These are phyloP conservation scores for Piper longum DNA, from an alignment of 164 flowering plant genomes.

Conservation along the genomic window DNA sequence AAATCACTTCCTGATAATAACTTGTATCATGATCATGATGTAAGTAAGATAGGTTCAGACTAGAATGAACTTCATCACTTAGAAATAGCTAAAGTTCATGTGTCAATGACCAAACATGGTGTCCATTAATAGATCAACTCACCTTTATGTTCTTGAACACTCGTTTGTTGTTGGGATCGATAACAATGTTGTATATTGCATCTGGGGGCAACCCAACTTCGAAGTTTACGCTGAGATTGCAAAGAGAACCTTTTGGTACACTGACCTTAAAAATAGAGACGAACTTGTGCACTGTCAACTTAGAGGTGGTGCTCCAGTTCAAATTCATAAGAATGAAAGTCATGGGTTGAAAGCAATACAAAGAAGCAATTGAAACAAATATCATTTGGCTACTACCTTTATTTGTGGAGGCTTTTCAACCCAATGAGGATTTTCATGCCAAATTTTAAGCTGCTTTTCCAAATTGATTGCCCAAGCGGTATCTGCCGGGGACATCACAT, in stretches of 20 bases:
- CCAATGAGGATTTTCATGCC: conserved; percentile 89
- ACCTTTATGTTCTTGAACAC: conserved; percentile 97
- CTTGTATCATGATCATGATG: neutral
- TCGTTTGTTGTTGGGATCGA: conserved; percentile 78
- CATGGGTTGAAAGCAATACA: neutral
- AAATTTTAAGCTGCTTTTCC: conserved; percentile 63
- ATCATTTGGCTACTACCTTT: conserved; percentile 27
- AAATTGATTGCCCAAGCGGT: conserved; percentile 23
- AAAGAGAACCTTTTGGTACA: conserved; percentile 85
- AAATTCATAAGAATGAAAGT: neutral
- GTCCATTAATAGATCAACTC: conserved; percentile 3
- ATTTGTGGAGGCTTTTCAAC: conserved; percentile 45
- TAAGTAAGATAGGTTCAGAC: neutral
- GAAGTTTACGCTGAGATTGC: conserved; percentile 59
- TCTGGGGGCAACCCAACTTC: conserved; percentile 94
- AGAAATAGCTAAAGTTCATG: neutral
- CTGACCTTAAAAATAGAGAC: conserved; percentile 41
- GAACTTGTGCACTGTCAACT: too few species aligned
- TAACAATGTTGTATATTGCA: conserved; percentile 79
- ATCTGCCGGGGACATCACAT: conserved; percentile 13
- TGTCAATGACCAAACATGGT: neutral
- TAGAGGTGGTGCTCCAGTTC: neutral
- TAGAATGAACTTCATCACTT: neutral
- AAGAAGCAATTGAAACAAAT: neutral
- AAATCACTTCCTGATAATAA: conserved; percentile 59